These are phyloP conservation scores for Botryosphaeria agaves DNA, from an alignment of 2,329 filamentous ascomycete genomes.

Conservation along the genomic window DNA sequence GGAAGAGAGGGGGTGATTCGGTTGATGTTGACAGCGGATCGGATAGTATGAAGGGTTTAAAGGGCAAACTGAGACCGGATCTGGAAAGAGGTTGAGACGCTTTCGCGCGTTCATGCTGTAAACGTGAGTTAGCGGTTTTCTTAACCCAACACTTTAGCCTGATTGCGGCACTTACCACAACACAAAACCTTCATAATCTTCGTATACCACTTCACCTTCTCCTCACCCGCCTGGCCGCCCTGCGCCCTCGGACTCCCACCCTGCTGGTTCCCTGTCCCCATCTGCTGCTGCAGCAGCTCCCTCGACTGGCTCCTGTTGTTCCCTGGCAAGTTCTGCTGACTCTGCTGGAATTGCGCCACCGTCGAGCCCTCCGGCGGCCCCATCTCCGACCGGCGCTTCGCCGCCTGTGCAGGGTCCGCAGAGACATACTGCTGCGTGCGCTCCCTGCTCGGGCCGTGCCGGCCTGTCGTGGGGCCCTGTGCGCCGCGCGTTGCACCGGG, in stretches of 20 bases:
- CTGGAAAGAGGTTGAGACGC: too few species aligned
- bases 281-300: conserved; percentile 34
- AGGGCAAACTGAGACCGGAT: too few species aligned
- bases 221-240: conserved; percentile 42
- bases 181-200: conserved; percentile 88
- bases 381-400: conserved; percentile 67
- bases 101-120: too few species aligned
- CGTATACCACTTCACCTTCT: conserved; percentile 67
- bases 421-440: too few species aligned
- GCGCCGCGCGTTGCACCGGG: conserved; percentile 45
- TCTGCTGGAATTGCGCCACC: conserved; percentile 93
- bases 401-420: too few species aligned
- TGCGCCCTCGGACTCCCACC: conserved; percentile 33
- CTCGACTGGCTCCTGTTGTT: too few species aligned
- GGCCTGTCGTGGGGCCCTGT: conserved; percentile 59
- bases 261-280: conserved; percentile 41
- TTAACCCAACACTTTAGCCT: too few species aligned
- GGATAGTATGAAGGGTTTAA: too few species aligned
- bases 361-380: conserved; percentile 79
- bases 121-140: too few species aligned
- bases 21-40: too few species aligned
- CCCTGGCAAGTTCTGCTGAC: conserved; percentile 68
- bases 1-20: too few species aligned
- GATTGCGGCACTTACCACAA: conserved; percentile 43
- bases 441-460: conserved; percentile 25